Conservation (phyloP, 257 asterid species). For the Solanum etuberosum region DNA sequence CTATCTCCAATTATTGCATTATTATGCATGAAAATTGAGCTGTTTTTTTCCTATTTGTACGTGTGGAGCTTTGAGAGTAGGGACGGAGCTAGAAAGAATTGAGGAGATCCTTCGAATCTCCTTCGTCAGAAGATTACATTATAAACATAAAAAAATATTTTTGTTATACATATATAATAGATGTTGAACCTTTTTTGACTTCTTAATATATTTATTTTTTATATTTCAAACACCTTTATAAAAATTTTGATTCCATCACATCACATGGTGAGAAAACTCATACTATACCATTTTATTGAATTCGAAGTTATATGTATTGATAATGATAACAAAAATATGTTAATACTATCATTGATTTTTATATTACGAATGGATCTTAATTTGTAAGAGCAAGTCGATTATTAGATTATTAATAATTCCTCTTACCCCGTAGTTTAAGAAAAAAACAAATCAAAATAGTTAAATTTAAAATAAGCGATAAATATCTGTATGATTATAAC, state of each 20-base stretch:
- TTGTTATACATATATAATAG: too few species aligned
- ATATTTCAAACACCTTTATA: too few species aligned
- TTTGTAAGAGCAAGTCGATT: background rate
- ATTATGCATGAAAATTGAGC: background rate
- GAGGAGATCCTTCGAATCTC: too few species aligned
- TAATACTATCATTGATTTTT: background rate
- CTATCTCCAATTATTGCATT: background rate
- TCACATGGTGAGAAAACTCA: background rate
- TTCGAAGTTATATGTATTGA: background rate
- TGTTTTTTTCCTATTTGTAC: background rate
- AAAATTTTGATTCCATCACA: too few species aligned
- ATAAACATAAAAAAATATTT: too few species aligned
- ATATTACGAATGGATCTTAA: background rate
- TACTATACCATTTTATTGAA: background rate
- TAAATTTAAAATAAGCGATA: too few species aligned
- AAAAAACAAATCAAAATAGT: too few species aligned
- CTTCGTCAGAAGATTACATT: fast-evolving
- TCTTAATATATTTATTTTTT: too few species aligned
- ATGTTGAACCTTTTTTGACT: fast-evolving
- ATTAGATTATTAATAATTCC: too few species aligned
- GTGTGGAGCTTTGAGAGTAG: background rate
- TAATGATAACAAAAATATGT: background rate
- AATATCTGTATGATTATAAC: background rate
- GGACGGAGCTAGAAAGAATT: background rate
- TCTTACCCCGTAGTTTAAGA: too few species aligned